These are phyloP conservation scores for Papilionanthe hybrid DNA, from an alignment of 116 monocot species.

Conservation along the genomic window DNA sequence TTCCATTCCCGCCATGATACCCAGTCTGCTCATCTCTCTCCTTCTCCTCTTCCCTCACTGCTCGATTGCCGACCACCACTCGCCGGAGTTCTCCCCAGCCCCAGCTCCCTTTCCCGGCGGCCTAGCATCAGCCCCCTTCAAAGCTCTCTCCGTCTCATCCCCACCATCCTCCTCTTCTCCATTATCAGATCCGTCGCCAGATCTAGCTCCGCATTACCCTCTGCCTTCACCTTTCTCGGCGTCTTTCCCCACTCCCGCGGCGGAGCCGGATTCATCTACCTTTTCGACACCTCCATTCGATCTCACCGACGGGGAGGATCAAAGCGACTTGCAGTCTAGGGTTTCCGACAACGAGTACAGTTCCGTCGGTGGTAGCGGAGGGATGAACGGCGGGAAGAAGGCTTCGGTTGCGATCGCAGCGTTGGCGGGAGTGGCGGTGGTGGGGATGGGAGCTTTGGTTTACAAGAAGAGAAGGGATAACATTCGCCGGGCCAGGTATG, in stretches of 20 bases:
- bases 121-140: not conserved
- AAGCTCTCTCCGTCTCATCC: not conserved
- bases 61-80: slow-evolving; percentile 5
- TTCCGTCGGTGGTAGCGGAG: not conserved
- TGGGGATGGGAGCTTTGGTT: slow-evolving; percentile 22
- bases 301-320: not conserved
- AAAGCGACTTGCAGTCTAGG: not conserved
- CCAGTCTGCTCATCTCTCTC: not conserved
- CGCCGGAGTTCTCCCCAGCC: slow-evolving; percentile 5
- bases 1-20: not conserved
- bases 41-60: slow-evolving; percentile 9
- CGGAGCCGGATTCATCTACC: not conserved
- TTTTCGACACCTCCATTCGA: slow-evolving; percentile 4
- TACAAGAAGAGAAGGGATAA: slow-evolving; percentile 42
- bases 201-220: not conserved
- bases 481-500: slow-evolving; percentile 28
- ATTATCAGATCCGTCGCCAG: not conserved
- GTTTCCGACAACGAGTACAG: not conserved
- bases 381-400: slow-evolving; percentile 21
- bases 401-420: slow-evolving; percentile 24
- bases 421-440: slow-evolving; percentile 15
- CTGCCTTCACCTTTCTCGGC: not conserved
- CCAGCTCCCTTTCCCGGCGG: slow-evolving; percentile 1
- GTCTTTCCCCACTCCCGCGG: slow-evolving; percentile 1
- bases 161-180: not conserved